These are phyloP conservation scores for Zygoascus meyerae DNA, from an alignment of 1,139 yeast genomes.

Conservation along the genomic window DNA sequence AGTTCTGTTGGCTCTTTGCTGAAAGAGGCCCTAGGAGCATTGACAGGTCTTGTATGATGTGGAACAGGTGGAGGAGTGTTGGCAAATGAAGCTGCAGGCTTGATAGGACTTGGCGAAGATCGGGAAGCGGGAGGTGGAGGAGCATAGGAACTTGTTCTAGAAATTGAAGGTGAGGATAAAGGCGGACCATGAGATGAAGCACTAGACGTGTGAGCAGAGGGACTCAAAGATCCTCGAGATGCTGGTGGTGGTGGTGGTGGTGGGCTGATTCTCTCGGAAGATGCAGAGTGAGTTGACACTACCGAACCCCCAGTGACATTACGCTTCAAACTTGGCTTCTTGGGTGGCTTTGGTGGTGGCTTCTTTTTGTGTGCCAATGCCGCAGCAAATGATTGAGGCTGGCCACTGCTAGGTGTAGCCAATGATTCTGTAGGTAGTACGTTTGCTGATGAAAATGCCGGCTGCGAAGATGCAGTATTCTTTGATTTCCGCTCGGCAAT, in stretches of 20 bases:
- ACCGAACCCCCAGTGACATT: slow-evolving; percentile 9
- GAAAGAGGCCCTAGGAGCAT: slow-evolving; percentile 11
- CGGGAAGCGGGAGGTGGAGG: slow-evolving; percentile 3
- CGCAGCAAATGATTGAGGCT: slow-evolving; percentile 1
- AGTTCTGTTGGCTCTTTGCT: slow-evolving; percentile 12
- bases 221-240: neutral
- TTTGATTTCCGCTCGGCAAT: slow-evolving; percentile 22
- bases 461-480: neutral
- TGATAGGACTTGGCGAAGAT: no score
- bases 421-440: no score
- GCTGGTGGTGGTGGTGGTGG: slow-evolving; percentile 10
- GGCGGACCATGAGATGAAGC: neutral
- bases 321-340: slow-evolving; percentile 21
- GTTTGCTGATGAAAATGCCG: no score
- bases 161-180: neutral
- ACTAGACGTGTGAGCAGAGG: neutral
- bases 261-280: slow-evolving; percentile 9
- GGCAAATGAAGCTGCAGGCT: slow-evolving; percentile 11
- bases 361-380: slow-evolving; percentile 21
- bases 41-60: slow-evolving; percentile 28
- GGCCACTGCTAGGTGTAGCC: neutral
- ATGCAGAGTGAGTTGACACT: slow-evolving; percentile 11
- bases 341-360: slow-evolving; percentile 30
- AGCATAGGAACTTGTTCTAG: neutral
- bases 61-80: slow-evolving; percentile 23